phyloP scores from a whole-genome alignment of 1,284 basidiomycete species.

The Malassezia furfur region DNA sequence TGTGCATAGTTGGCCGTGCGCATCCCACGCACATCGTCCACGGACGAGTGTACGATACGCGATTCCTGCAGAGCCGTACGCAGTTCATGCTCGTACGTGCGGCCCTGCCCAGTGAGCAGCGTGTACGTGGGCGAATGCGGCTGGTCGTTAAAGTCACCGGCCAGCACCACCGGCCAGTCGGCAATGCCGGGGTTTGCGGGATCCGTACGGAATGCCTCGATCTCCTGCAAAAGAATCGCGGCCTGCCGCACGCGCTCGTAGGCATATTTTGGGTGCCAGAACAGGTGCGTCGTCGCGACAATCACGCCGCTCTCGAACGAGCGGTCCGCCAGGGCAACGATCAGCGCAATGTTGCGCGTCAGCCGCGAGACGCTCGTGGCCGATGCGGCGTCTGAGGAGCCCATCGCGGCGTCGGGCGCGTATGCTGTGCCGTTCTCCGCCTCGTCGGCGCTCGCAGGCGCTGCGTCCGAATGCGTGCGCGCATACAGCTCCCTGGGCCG shows the following conservation, averaged over 20 bases:
- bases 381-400: constrained; percentile 17
- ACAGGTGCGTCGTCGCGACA: constrained; percentile 74
- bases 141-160: constrained; percentile 86
- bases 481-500: background rate
- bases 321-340: constrained; percentile 26
- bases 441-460: too few species aligned
- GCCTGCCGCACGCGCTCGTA: constrained; percentile 73
- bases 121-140: constrained; percentile 78
- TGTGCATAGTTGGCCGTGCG: constrained; percentile 50
- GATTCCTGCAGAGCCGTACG: constrained; percentile 57
- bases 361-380: constrained; percentile 27
- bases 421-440: background rate
- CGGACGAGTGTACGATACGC: constrained; percentile 68
- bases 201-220: constrained; percentile 53
- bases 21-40: constrained; percentile 54
- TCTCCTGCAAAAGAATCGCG: constrained; percentile 59
- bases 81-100: constrained; percentile 51
- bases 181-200: constrained; percentile 46
- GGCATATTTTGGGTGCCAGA: constrained; percentile 72
- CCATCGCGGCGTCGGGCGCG: background rate
- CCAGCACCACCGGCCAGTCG: constrained; percentile 68
- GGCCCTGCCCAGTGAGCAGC: constrained; percentile 57
- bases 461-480: background rate
- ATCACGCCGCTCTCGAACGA: constrained; percentile 54
- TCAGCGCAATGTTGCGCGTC: constrained; percentile 13